phyloP scores from a whole-genome alignment of 2,329 filamentous ascomycete species.

The Pseudodiploospora longispora region DNA sequence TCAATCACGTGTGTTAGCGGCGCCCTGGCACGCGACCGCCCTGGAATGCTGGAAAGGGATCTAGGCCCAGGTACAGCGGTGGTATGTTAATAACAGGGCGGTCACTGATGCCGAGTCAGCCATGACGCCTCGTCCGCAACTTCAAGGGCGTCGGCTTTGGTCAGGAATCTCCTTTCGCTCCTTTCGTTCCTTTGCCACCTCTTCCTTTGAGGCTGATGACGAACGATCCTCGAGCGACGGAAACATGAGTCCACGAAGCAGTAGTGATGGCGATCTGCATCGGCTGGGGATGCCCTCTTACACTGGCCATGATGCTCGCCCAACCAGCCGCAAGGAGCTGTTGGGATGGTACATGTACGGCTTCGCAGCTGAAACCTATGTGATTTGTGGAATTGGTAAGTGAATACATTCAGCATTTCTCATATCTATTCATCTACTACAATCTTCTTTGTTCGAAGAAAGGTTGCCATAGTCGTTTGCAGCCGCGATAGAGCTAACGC shows the following conservation, averaged over 20 bases:
- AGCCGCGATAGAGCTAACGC: no score
- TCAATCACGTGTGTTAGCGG: no score
- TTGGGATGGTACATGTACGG: conserved; percentile 93
- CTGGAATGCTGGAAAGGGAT: no score
- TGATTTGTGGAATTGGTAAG: conserved; percentile 71
- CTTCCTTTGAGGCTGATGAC: conserved; percentile 63
- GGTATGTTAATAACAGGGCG: no score
- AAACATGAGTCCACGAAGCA: conserved; percentile 28
- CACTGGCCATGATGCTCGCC: conserved; percentile 76
- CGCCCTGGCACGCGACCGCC: no score
- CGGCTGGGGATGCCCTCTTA: conserved; percentile 46
- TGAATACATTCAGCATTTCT: conserved; percentile 8
- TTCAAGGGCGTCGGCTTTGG: conserved; percentile 33
- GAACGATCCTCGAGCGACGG: conserved; percentile 42
- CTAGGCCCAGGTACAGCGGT: no score
- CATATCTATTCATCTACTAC: no score
- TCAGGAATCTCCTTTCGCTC: conserved; percentile 49
- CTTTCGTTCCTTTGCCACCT: conserved; percentile 47
- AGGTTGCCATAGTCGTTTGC: no score
- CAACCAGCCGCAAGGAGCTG: conserved; percentile 81
- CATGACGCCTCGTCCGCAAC: conserved; percentile 29
- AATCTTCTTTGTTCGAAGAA: no score
- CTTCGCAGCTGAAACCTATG: conserved; percentile 94
- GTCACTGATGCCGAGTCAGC: no score
- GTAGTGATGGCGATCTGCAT: conserved; percentile 28